Percentiles rank a stretch among this genome's conserved stretches.
phyloP scores from a whole-genome alignment of 768 basidiomycete genomes.

The Trichaptum fuscoviolaceum region DNA sequence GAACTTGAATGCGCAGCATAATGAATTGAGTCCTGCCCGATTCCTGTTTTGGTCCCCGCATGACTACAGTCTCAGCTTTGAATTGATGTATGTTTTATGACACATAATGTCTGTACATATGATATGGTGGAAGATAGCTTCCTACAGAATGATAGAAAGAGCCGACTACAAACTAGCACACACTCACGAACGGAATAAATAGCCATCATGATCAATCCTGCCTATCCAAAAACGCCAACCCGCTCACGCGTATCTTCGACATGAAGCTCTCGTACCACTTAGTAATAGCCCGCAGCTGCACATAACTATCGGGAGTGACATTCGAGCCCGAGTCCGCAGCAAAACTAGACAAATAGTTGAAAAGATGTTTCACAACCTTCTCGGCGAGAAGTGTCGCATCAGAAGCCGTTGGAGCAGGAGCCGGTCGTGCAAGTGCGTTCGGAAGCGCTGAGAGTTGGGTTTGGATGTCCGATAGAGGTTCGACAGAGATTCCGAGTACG shows the following conservation, averaged over 20 bases:
- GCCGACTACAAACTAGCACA: no score
- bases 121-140: no score
- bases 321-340: slow-evolving; percentile 30
- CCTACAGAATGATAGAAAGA: no score
- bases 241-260: slow-evolving; percentile 52
- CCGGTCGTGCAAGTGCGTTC: slow-evolving; percentile 17
- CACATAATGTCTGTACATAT: no score
- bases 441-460: slow-evolving; percentile 50
- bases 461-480: slow-evolving; percentile 61
- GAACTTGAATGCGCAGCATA: no score
- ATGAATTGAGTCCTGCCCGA: no score
- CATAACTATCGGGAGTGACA: slow-evolving; percentile 43
- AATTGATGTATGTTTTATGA: no score
- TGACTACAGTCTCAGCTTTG: no score
- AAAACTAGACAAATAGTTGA: slow-evolving; percentile 74
- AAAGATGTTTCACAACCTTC: slow-evolving; percentile 64
- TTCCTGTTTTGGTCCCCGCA: no score
- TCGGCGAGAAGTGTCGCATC: slow-evolving; percentile 60
- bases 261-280: slow-evolving; percentile 71
- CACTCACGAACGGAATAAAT: background rate
- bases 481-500: slow-evolving; percentile 74
- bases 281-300: slow-evolving; percentile 58
- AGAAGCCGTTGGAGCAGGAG: slow-evolving; percentile 18
- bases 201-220: slow-evolving; percentile 17
- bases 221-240: slow-evolving; percentile 57